Evolutionary conservation across 2,329 filamentous ascomycete genomes (phyloP), one percentile per base, ranked within the genome.

Genomic region (Nemania sp.): DNA sequence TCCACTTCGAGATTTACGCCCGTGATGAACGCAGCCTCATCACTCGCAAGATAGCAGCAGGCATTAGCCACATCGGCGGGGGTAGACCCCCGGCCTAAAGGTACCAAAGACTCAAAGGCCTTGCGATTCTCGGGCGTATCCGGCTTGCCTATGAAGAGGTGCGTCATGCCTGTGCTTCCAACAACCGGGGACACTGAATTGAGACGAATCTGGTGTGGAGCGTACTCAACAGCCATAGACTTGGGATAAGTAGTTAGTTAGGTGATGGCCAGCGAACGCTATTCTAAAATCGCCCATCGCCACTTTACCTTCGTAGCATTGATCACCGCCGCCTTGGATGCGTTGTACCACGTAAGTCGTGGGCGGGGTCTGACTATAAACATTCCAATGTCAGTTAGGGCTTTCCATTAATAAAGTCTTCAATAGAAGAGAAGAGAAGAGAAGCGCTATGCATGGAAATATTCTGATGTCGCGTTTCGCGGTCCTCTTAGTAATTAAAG

Each of bases 1-100:
- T 73, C 72, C 9, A 89, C 83, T 54, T 90, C 84, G 63, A 91
- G 77, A 63, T 89, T 88, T n/a, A 87, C 81, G 0, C 89, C 90
- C 0, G 88, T 91, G 64, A 92, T 84, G 68, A 92, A 91, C 2
- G 78, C 81, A 0, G 86, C 87, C 69, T 92, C 90, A 29, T 91
- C 87, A 60, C 87, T 90, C 1, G 87, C 87, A 47, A 92, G 73
- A 71, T 88, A 92, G 17, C 87, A 80, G 63, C 85, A 87, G 25
- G 88, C 87, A 68, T 90, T 90, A 2, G 87, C 89, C 37, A 92
- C 83, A 72, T 92, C 90, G 10, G 80, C 77, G 1, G 85, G 81
- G n/a, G 81, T 81, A 1, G 83, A 82, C 3, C 80, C 77, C 13
- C 85, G 76, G 2, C 84, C 83, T 0, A 87, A 74, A 0, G 84